Evolutionary conservation across 1,284 basidiomycete genomes (phyloP).

Genomic region (Cutaneotrichosporon cavernicola): DNA sequence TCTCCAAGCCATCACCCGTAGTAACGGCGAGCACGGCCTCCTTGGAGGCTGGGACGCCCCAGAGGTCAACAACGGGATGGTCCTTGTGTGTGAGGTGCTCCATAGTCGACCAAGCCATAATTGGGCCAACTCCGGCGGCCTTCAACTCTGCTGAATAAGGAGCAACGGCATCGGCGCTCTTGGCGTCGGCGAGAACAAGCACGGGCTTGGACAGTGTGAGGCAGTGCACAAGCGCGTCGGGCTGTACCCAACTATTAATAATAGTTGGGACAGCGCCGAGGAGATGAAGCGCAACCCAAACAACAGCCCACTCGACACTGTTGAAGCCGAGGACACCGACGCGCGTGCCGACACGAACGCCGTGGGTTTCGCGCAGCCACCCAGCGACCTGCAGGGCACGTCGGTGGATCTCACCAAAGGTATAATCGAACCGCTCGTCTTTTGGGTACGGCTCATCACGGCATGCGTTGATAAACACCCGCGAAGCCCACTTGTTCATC

Average conservation of each 20-base stretch:
- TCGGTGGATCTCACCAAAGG: slow-evolving; percentile 35
- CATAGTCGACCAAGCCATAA: slow-evolving; percentile 1
- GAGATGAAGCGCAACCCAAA: slow-evolving; percentile 39
- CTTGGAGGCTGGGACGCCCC: neutral
- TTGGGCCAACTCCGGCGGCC: neutral
- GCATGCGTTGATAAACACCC: slow-evolving; percentile 40
- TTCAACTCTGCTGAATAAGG: slow-evolving; percentile 7
- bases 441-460: slow-evolving; percentile 10
- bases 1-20: slow-evolving; percentile 6
- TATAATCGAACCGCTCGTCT: slow-evolving; percentile 25
- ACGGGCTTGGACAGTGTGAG: slow-evolving; percentile 31
- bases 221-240: slow-evolving; percentile 30
- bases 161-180: slow-evolving; percentile 28
- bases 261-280: slow-evolving; percentile 39
- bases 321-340: slow-evolving; percentile 46
- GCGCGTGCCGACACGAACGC: slow-evolving; percentile 33
- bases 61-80: slow-evolving; percentile 2
- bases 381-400: slow-evolving; percentile 31
- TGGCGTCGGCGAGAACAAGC: slow-evolving; percentile 36
- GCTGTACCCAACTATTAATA: slow-evolving; percentile 28
- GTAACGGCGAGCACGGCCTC: slow-evolving; percentile 6
- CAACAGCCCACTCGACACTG: slow-evolving; percentile 14
- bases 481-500: slow-evolving; percentile 28
- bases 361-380: slow-evolving; percentile 35
- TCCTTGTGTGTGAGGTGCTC: slow-evolving; percentile 2